phyloP scores from a whole-genome alignment of 1,284 basidiomycete genomes.

The Pseudozyma thailandica region DNA sequence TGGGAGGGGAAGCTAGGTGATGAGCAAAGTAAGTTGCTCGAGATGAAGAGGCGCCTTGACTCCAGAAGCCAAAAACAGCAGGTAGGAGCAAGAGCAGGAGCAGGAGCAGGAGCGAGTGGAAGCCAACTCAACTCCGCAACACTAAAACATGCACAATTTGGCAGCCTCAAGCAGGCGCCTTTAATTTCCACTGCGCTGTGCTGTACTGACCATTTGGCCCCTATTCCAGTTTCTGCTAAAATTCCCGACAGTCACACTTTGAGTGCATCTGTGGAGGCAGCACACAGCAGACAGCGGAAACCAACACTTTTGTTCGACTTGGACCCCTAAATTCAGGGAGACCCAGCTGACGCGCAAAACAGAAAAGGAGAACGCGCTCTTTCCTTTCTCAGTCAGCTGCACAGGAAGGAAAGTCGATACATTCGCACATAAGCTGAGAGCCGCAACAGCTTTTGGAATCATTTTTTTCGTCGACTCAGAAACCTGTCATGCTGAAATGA shows the following conservation, averaged over 20 bases:
- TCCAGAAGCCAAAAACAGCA: background rate
- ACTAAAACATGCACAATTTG: conserved; percentile 23
- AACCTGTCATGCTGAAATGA: too few relatives aligned
- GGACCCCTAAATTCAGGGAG: background rate
- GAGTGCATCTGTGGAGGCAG: background rate
- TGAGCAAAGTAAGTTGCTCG: background rate
- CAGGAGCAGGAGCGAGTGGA: conserved; percentile 5
- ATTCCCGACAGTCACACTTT: background rate
- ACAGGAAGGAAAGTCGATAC: background rate
- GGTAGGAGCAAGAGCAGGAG: background rate
- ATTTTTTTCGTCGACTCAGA: too few relatives aligned
- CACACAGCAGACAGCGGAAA: conserved; percentile 3
- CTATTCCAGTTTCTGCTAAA: background rate
- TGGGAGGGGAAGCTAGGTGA: conserved; percentile 6
- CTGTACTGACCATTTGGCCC: background rate
- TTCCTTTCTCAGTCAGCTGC: background rate
- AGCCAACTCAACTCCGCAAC: conserved; percentile 22
- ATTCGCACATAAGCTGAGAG: too few relatives aligned
- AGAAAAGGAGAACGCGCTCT: background rate
- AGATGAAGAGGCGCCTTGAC: background rate
- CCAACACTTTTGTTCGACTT: conserved; percentile 3
- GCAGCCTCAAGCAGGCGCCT: conserved; percentile 1
- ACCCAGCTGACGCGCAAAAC: background rate
- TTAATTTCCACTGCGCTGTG: background rate
- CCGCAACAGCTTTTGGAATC: too few relatives aligned